Evolutionary conservation across 169 alveolate genomes (phyloP).

Genomic region (Plasmodium vivax): DNA sequence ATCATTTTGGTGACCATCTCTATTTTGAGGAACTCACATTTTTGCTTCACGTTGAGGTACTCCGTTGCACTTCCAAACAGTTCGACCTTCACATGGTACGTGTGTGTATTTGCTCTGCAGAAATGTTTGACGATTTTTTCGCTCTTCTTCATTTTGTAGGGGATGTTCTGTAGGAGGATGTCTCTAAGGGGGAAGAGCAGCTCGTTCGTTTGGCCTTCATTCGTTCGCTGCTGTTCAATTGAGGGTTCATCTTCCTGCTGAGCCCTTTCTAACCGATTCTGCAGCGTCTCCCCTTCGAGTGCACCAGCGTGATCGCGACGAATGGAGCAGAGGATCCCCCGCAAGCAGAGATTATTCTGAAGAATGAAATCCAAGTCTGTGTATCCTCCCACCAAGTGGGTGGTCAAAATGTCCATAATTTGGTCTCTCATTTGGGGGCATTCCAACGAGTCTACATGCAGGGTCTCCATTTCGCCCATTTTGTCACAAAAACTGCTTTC

Average conservation of each 20-base stretch:
- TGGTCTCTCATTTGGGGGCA: neutral
- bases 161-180: neutral
- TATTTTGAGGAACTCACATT: constrained; percentile 45
- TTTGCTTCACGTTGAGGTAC: constrained; percentile 15
- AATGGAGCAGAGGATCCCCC: neutral
- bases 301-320: neutral
- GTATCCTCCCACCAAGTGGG: neutral
- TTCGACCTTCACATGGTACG: neutral
- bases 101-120: neutral
- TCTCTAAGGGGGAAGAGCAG: neutral
- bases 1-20: constrained; percentile 29
- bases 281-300: neutral
- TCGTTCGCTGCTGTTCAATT: neutral
- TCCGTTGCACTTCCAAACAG: constrained; percentile 3
- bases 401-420: neutral
- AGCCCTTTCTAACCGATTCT: neutral
- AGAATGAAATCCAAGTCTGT: constrained; percentile 16
- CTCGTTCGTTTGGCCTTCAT: neutral
- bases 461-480: constrained; percentile 22
- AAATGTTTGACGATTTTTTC: constrained; percentile 16
- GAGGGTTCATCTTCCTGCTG: neutral
- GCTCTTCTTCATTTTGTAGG: constrained; percentile 8
- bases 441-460: neutral
- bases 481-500: constrained; percentile 18
- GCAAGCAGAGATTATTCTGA: neutral